Evolutionary conservation across 768 basidiomycete species (phyloP).

Genomic region (Boletus pseudo-olivaceus): DNA sequence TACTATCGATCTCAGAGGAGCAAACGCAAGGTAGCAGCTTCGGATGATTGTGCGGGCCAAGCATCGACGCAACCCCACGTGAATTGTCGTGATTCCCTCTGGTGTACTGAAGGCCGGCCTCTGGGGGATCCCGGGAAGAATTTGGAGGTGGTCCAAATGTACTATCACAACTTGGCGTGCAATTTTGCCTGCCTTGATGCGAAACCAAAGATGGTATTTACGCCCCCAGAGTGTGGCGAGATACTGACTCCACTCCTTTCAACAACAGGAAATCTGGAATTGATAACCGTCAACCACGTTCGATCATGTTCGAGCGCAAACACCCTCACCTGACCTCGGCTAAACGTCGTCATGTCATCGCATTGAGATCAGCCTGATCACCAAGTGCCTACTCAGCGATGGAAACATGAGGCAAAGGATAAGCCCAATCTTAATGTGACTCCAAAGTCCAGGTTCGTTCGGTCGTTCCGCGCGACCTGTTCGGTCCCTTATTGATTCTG

Average conservation of each 20-base stretch:
- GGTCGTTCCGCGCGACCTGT: neutral
- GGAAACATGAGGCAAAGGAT: constrained; percentile 19
- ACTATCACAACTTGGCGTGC: neutral
- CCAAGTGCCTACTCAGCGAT: constrained; percentile 1
- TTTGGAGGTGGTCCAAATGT: neutral
- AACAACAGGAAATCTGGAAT: neutral
- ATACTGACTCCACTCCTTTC: constrained; percentile 8
- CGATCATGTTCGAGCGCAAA: neutral
- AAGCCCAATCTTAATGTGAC: neutral
- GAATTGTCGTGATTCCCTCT: constrained; percentile 9
- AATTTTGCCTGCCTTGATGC: neutral
- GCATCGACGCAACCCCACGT: neutral
- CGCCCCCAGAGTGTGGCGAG: neutral
- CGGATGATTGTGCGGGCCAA: constrained; percentile 5
- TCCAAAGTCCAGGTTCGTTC: neutral
- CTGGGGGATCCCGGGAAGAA: neutral
- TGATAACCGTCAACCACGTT: neutral
- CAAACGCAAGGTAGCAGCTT: neutral
- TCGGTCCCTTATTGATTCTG: neutral
- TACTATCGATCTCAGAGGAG: neutral
- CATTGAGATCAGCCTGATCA: constrained; percentile 1
- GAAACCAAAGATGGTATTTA: neutral
- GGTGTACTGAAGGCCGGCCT: neutral
- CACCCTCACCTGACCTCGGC: neutral
- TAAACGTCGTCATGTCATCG: neutral